These are phyloP conservation scores for Ilex aquifolium DNA, from an alignment of 257 asterid genomes.

Conservation along the genomic window DNA sequence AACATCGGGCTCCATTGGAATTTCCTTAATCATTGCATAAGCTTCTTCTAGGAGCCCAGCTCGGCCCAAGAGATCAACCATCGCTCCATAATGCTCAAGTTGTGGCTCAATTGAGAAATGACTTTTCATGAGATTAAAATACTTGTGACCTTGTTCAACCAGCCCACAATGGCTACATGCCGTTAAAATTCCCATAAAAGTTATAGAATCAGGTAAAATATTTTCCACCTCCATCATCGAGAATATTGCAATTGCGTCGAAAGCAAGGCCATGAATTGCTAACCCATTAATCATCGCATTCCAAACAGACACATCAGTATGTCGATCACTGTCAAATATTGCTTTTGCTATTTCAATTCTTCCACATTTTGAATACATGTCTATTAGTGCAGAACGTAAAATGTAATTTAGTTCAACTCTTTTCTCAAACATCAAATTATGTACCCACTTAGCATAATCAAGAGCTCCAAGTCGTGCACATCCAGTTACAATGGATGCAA, in stretches of 20 bases:
- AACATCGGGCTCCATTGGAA: no score
- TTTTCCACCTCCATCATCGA: conserved; percentile 39
- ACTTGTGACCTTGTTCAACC: no score
- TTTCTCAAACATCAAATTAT: conserved; percentile 48
- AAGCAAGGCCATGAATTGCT: conserved; percentile 66
- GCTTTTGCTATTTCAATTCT: conserved; percentile 52
- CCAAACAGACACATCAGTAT: conserved; percentile 54
- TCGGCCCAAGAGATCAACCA: no score
- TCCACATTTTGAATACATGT: conserved; percentile 86
- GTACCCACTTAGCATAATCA: conserved; percentile 66
- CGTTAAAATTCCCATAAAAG: no score
- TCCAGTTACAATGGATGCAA: conserved; percentile 58
- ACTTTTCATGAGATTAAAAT: no score
- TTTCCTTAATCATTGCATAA: no score
- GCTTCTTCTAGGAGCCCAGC: no score
- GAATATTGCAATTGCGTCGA: conserved; percentile 47
- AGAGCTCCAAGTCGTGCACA: conserved; percentile 74
- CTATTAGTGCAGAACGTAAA: conserved; percentile 63
- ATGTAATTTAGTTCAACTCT: conserved; percentile 49
- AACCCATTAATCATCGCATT: conserved; percentile 73
- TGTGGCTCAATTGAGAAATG: no score
- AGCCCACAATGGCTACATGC: no score
- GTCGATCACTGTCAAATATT: conserved; percentile 33
- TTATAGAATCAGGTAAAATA: conserved; percentile 51
- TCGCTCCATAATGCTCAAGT: no score